A percentile compares a stretch with the other conserved stretches of the same genome.
These are phyloP conservation scores for Alternaria solani DNA, from an alignment of 2,329 filamentous ascomycete species.

Conservation along the genomic window DNA sequence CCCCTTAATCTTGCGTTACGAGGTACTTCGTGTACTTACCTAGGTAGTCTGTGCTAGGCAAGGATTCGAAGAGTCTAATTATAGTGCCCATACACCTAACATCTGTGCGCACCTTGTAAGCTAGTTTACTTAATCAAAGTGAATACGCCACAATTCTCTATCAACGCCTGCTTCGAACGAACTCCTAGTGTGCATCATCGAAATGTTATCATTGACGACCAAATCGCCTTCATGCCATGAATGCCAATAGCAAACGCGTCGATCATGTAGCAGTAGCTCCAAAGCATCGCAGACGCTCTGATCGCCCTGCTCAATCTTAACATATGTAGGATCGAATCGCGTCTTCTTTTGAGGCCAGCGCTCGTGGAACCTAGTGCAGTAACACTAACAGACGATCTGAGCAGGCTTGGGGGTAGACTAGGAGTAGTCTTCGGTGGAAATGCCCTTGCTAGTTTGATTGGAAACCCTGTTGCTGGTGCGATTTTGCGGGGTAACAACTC, in stretches of 20 bases:
- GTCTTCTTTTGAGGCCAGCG: conserved; percentile 63
- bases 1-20: background rate
- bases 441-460: conserved; percentile 31
- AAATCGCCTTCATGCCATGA: conserved; percentile 65
- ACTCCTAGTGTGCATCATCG: conserved; percentile 61
- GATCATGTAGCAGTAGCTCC: conserved; percentile 58
- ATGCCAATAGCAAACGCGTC: conserved; percentile 60
- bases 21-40: background rate
- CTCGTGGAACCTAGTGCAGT: conserved; percentile 59
- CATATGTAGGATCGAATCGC: conserved; percentile 57
- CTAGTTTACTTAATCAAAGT: conserved; percentile 53
- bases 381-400: conserved; percentile 28
- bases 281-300: conserved; percentile 51
- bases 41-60: background rate
- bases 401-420: conserved; percentile 29
- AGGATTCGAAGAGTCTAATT: background rate
- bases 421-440: conserved; percentile 35
- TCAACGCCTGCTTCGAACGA: conserved; percentile 56
- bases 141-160: conserved; percentile 61
- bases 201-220: conserved; percentile 62
- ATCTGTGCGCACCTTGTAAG: too few species aligned
- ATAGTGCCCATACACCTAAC: too few species aligned
- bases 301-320: conserved; percentile 55
- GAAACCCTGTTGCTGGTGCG: conserved; percentile 33
- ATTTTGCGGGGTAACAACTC: conserved; percentile 16